Evolutionary conservation across 495 filamentous ascomycete genomes (phyloP).

Genomic region (Bacidia rubella): DNA sequence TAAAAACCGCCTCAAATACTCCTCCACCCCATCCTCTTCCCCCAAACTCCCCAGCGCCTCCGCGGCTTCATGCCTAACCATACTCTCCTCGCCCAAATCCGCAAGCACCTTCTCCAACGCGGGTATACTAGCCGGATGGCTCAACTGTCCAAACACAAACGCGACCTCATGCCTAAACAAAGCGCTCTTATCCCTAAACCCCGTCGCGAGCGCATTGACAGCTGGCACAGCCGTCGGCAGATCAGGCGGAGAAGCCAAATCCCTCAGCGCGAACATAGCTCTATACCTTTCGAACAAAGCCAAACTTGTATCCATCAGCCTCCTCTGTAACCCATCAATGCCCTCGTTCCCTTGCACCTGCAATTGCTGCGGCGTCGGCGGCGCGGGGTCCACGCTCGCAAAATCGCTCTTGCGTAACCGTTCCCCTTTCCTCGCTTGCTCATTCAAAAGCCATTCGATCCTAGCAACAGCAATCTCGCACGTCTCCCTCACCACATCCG

Average conservation of each 20-base stretch:
- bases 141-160: constrained; percentile 94
- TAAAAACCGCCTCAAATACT: constrained; percentile 67
- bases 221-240: constrained; percentile 76
- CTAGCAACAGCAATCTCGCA: constrained; percentile 92
- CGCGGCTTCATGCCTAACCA: constrained; percentile 96
- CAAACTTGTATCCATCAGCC: constrained; percentile 60
- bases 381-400: constrained; percentile 88
- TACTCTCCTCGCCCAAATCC: constrained; percentile 68
- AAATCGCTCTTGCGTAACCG: constrained; percentile 77
- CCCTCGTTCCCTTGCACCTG: constrained; percentile 40
- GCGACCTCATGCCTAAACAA: constrained; percentile 98
- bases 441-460: constrained; percentile 77
- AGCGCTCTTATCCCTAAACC: constrained; percentile 72
- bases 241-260: constrained; percentile 83
- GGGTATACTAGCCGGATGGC: constrained; percentile 90
- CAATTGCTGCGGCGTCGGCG: constrained; percentile 56
- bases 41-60: constrained; percentile 95
- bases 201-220: constrained; percentile 71
- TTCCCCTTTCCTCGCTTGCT: constrained; percentile 54
- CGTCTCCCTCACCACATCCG: constrained; percentile 67
- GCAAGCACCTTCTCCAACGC: constrained; percentile 67
- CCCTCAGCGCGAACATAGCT: constrained; percentile 93
- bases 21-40: constrained; percentile 84
- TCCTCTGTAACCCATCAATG: constrained; percentile 61
- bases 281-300: constrained; percentile 88